Conservation (phyloP, 495 filamentous ascomycete genomes). For the Xylaria nigripes region DNA sequence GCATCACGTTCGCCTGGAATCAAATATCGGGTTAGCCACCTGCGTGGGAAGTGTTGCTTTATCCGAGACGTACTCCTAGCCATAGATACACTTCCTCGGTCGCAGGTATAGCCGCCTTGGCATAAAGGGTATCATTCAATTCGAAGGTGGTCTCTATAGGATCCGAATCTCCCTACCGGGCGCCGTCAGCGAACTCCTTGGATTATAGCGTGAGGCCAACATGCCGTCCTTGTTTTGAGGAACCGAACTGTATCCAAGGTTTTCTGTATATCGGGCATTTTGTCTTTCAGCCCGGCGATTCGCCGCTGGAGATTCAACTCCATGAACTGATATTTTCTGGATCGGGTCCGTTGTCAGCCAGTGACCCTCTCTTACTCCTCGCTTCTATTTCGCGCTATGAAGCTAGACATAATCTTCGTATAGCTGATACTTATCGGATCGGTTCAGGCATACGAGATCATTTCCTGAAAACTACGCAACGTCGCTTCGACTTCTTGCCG, state of each 20-base stretch:
- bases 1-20: conserved; percentile 85
- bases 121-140: conserved; percentile 91
- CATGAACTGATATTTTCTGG: conserved; percentile 98
- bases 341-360: conserved; percentile 3
- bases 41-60: neutral
- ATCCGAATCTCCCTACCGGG: conserved; percentile 39
- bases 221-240: conserved; percentile 59
- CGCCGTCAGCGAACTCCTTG: conserved; percentile 3
- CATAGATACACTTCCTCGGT: conserved; percentile 95
- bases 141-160: conserved; percentile 88
- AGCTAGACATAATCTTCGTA: neutral
- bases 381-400: neutral
- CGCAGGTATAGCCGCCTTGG: conserved; percentile 70
- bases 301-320: conserved; percentile 83
- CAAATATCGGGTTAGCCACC: conserved; percentile 5
- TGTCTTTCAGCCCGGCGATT: conserved; percentile 76
- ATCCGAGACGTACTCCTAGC: conserved; percentile 58
- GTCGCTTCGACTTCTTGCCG: conserved; percentile 83
- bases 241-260: conserved; percentile 92
- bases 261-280: conserved; percentile 95
- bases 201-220: neutral
- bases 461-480: conserved; percentile 90
- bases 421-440: neutral
- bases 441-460: conserved; percentile 71
- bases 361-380: neutral